Evolutionary conservation across 2,329 filamentous ascomycete genomes (phyloP).

Genomic region (Seiridium cupressi): DNA sequence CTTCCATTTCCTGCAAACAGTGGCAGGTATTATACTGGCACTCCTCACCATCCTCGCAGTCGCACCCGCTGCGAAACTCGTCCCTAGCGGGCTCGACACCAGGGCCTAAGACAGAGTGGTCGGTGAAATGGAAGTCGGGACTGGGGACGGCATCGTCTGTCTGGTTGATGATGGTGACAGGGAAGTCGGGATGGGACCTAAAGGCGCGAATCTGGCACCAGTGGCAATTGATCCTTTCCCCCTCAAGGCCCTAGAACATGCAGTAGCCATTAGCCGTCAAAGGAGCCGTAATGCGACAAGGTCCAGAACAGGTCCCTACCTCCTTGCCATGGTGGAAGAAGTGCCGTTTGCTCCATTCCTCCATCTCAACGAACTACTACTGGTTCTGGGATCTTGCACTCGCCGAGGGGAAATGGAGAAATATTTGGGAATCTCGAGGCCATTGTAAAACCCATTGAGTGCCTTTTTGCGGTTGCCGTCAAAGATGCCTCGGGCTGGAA

Average conservation of each 20-base stretch:
- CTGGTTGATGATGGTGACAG: constrained; percentile 64
- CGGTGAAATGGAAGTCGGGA: constrained; percentile 67
- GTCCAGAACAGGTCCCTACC: not conserved
- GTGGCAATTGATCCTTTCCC: constrained; percentile 49
- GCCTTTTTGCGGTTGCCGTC: not conserved
- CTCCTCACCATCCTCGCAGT: constrained; percentile 58
- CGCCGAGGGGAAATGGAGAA: not conserved
- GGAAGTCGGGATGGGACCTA: constrained; percentile 42
- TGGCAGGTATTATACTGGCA: constrained; percentile 68
- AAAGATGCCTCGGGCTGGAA: too few relatives aligned
- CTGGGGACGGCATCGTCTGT: constrained; percentile 57
- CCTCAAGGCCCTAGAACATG: constrained; percentile 27
- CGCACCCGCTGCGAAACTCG: constrained; percentile 68
- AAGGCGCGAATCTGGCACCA: constrained; percentile 61
- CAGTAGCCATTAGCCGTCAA: too few relatives aligned
- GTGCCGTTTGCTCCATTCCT: constrained; percentile 1
- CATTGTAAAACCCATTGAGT: not conserved
- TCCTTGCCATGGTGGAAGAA: constrained; percentile 4
- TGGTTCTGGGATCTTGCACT: not conserved
- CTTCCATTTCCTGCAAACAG: constrained; percentile 56
- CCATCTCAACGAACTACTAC: not conserved
- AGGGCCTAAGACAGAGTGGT: constrained; percentile 54
- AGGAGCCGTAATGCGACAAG: too few relatives aligned
- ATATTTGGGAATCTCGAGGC: not conserved
- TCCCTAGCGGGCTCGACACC: constrained; percentile 59